Evolutionary conservation across 768 basidiomycete species (phyloP), one percentile per base, ranked within the genome.

Genomic region (Boletales sp.): DNA sequence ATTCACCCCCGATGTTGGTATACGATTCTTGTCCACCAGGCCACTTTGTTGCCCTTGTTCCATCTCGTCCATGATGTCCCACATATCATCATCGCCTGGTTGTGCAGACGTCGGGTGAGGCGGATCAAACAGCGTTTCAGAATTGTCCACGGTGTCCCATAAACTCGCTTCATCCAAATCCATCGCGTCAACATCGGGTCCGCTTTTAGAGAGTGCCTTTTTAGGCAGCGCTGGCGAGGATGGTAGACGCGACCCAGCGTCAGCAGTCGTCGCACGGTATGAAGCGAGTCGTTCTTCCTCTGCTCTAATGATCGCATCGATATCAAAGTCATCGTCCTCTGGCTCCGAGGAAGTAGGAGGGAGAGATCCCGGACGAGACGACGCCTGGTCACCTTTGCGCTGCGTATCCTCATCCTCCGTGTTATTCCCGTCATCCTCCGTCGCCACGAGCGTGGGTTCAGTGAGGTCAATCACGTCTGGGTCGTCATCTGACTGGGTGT

Each of bases 31-130:
- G 42, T 31, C 17, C 10, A 29, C 19, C 13, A 35, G 24, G 40
- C 43, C 55, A 6, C 50, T 49, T 39, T 37, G 51, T 27, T 48
- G 49, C 15, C 40, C 58, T 52, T 52, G 62, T 63, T 81, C 83
- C 31, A 82, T 67, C 60, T 87, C 81, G 36, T 76, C 60, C 46
- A 88, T 69, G 37, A 85, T 73, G 55, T 83, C 78, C 83, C 90
- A 90, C 77, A 89, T 79, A 7, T 87, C 87, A 37, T 86, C 83
- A 7, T 80, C 78, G 14, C 69, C 64, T 19, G 34, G 47, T 2
- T 46, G 44, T 36, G 30, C 32, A 40, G 54, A 32, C 17, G 48
- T 19, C 7, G 45, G 36, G 4, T 34, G 55, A 10, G 56, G 45
- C 12, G 50, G 48, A 32, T 54, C 46, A 42, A 52, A 21, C 30